Evolutionary conservation across 164 flowering plant species (phyloP).

Genomic region (Houttuynia cordata): DNA sequence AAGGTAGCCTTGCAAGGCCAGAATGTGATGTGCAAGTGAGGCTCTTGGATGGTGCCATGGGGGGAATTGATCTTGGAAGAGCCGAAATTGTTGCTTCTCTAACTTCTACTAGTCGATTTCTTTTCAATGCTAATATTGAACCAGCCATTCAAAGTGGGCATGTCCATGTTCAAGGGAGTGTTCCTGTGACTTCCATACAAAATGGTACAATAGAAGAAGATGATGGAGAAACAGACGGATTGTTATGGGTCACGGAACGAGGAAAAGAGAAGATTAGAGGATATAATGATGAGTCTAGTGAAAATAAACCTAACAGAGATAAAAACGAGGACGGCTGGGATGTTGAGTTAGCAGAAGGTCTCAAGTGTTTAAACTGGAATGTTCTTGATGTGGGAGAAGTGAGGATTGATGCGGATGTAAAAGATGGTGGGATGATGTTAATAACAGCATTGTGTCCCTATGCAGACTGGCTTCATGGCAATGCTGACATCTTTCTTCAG

Average conservation of each 20-base stretch:
- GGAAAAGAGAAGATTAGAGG: conserved; percentile 34
- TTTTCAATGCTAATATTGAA: conserved; percentile 92
- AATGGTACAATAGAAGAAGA: conserved; percentile 44
- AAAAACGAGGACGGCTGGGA: too few relatives aligned
- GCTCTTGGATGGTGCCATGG: conserved; percentile 91
- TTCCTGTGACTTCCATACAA: conserved; percentile 64
- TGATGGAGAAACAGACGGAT: conserved; percentile 32
- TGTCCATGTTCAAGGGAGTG: conserved; percentile 97
- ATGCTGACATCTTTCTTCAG: conserved; percentile 90
- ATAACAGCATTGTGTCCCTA: conserved; percentile 87
- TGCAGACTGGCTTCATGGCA: conserved; percentile 95
- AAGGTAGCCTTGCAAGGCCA: conserved; percentile 90
- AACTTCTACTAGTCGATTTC: conserved; percentile 85
- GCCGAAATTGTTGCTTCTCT: conserved; percentile 95
- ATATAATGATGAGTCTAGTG: conserved; percentile 39
- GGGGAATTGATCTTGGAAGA: conserved; percentile 93
- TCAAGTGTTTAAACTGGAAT: conserved; percentile 88
- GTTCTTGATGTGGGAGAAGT: conserved; percentile 88
- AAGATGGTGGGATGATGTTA: conserved; percentile 99
- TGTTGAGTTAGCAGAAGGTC: conserved; percentile 72
- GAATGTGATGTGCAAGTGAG: conserved; percentile 98
- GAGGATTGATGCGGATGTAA: conserved; percentile 94
- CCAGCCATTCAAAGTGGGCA: conserved; percentile 92
- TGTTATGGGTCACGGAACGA: conserved; percentile 49
- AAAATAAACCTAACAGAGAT: conserved; percentile 54